phyloP scores from a whole-genome alignment of 805 yeast genomes.

The Lipomyces starkeyi region DNA sequence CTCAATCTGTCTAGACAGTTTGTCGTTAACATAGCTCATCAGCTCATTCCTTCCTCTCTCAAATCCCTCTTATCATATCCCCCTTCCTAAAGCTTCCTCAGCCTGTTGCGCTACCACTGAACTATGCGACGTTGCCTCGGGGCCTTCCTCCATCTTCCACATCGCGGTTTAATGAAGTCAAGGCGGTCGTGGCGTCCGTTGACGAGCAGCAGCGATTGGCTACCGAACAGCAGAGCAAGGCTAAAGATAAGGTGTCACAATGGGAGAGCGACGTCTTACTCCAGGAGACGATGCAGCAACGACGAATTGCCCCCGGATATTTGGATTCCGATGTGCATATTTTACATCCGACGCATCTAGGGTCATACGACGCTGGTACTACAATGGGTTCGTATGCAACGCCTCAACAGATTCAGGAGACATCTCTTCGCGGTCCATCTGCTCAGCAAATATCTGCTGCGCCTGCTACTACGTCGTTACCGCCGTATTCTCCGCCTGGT shows the following conservation, averaged over 20 bases:
- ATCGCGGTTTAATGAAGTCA: conserved; percentile 44
- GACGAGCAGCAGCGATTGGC: conserved; percentile 43
- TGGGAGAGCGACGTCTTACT: conserved; percentile 46
- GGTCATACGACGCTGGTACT: not conserved
- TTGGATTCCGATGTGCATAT: conserved; percentile 44
- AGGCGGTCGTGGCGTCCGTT: conserved; percentile 47
- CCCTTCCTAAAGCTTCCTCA: conserved; percentile 61
- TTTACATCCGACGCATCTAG: conserved; percentile 40
- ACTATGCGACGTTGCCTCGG: conserved; percentile 51
- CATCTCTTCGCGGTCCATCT: not conserved
- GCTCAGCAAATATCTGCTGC: not conserved
- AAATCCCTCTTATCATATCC: conserved; percentile 61
- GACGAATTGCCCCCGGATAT: conserved; percentile 54
- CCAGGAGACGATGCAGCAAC: conserved; percentile 39
- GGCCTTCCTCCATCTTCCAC: conserved; percentile 46
- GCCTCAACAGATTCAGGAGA: not conserved
- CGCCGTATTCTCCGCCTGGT: not conserved
- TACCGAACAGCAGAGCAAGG: conserved; percentile 41
- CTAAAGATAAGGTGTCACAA: conserved; percentile 41
- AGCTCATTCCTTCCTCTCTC: conserved; percentile 58
- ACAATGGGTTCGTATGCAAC: not conserved
- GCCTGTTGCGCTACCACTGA: conserved; percentile 59
- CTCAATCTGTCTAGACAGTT: not conserved
- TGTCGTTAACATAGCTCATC: not conserved
- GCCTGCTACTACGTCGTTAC: not conserved